phyloP scores from a whole-genome alignment of 257 asterid species.

The Solanum bukasovii region DNA sequence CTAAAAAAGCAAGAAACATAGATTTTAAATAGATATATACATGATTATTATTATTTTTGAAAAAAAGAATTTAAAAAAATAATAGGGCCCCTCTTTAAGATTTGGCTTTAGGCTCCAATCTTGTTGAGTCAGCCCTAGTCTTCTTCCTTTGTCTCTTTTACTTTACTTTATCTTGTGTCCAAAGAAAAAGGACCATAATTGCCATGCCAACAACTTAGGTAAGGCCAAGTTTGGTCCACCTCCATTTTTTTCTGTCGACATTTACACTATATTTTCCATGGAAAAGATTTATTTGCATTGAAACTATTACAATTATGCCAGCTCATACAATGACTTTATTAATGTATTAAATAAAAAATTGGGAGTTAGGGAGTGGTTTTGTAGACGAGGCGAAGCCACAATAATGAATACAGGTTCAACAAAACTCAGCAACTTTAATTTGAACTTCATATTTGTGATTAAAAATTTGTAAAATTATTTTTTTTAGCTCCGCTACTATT shows the following conservation, averaged over 20 bases:
- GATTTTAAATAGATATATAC: too few species aligned
- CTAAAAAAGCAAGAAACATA: too few species aligned
- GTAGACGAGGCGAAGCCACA: not conserved
- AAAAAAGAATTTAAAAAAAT: too few species aligned
- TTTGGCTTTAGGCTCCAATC: too few species aligned
- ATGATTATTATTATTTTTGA: too few species aligned
- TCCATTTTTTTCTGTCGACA: not conserved
- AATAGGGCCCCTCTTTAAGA: rapidly evolving
- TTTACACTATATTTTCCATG: not conserved
- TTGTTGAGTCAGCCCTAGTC: too few species aligned
- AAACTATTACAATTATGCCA: not conserved
- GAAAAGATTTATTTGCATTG: not conserved
- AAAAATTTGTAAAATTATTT: not conserved
- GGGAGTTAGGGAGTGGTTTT: not conserved
- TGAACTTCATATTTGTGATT: not conserved
- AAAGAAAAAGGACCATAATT: not conserved
- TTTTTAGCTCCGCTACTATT: not conserved
- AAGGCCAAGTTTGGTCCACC: not conserved
- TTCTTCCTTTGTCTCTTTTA: not conserved
- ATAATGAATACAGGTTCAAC: rapidly evolving
- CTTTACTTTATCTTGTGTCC: not conserved
- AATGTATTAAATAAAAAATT: not conserved
- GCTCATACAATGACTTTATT: not conserved
- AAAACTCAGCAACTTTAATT: not conserved
- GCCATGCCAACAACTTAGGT: not conserved